Conservation (phyloP, 495 filamentous ascomycete genomes). For the Penicillium samsonianum region DNA sequence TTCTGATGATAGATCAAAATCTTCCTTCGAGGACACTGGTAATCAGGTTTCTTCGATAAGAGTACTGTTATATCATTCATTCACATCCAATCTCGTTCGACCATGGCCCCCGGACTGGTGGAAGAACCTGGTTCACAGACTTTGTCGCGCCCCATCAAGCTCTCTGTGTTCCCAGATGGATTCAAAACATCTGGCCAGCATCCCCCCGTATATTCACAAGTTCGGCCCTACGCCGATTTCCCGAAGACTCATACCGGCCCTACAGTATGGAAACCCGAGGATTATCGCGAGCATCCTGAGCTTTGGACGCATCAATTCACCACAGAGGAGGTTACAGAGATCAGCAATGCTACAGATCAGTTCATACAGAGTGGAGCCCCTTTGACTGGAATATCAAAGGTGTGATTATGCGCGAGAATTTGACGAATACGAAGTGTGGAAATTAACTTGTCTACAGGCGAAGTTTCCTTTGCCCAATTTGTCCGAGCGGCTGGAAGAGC, state of each 20-base stretch:
- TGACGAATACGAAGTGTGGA: not conserved
- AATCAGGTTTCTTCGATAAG: not conserved
- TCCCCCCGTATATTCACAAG: slow-evolving; percentile 63
- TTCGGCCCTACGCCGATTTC: slow-evolving; percentile 71
- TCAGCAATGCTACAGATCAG: slow-evolving; percentile 64
- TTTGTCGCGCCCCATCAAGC: slow-evolving; percentile 16
- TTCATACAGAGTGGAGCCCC: slow-evolving; percentile 64
- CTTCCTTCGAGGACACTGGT: not conserved
- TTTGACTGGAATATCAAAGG: slow-evolving; percentile 74
- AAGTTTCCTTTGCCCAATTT: slow-evolving; percentile 67
- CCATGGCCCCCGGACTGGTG: slow-evolving; percentile 22
- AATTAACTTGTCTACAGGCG: slow-evolving; percentile 16
- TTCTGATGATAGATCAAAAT: not conserved
- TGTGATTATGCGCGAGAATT: slow-evolving; percentile 15
- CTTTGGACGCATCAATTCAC: slow-evolving; percentile 76
- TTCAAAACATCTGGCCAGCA: slow-evolving; percentile 80
- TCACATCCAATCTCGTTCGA: not conserved
- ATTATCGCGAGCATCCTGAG: slow-evolving; percentile 68
- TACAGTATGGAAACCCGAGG: slow-evolving; percentile 76
- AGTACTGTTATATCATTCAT: not conserved
- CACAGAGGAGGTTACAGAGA: slow-evolving; percentile 65
- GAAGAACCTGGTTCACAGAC: slow-evolving; percentile 9
- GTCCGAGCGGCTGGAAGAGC: slow-evolving; percentile 48
- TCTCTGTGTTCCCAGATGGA: slow-evolving; percentile 53
- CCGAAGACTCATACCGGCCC: slow-evolving; percentile 72